A percentile compares a stretch with the other conserved stretches of the same genome.
Conservation (phyloP, 2,329 filamentous ascomycete species). For the Myrmaecium sp. region DNA sequence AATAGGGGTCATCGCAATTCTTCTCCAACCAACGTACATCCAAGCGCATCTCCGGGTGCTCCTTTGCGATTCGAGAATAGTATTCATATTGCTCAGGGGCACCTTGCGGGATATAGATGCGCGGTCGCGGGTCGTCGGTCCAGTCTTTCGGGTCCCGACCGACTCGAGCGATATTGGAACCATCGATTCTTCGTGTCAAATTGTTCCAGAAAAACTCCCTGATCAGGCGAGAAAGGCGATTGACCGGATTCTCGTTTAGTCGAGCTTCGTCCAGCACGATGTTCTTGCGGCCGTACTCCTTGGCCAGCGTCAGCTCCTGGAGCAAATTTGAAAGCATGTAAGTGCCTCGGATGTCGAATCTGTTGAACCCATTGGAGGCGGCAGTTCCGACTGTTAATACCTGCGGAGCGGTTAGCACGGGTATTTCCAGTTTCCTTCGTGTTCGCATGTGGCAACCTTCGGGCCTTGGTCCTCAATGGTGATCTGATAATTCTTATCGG, state of each 20-base stretch:
- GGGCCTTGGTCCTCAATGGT: constrained; percentile 92
- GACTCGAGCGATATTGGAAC: constrained; percentile 68
- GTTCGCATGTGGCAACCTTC: constrained; percentile 42
- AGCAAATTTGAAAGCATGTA: constrained; percentile 96
- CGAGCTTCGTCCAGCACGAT: constrained; percentile 84
- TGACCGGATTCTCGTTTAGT: constrained; percentile 88
- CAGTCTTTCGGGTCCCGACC: constrained; percentile 89
- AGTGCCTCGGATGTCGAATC: constrained; percentile 81
- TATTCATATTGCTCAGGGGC: constrained; percentile 81
- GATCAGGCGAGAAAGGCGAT: constrained; percentile 71
- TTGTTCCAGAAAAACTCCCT: constrained; percentile 85
- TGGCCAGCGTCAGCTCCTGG: constrained; percentile 83
- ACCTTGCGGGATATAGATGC: constrained; percentile 77
- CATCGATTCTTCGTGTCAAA: constrained; percentile 78
- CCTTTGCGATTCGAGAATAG: constrained; percentile 62
- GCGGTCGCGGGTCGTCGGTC: constrained; percentile 73
- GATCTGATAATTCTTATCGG: constrained; percentile 83
- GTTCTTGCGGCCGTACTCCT: constrained; percentile 76
- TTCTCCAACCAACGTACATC: constrained; percentile 70
- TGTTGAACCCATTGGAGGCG: constrained; percentile 69
- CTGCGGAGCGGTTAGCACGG: constrained; percentile 25
- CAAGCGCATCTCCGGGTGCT: constrained; percentile 66
- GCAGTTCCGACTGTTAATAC: constrained; percentile 72
- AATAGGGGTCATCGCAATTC: constrained; percentile 56
- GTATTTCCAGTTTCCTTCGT: constrained; percentile 3